These are phyloP conservation scores for Tolypocladium ophioglossoides DNA, from an alignment of 2,329 filamentous ascomycete genomes.

Conservation along the genomic window DNA sequence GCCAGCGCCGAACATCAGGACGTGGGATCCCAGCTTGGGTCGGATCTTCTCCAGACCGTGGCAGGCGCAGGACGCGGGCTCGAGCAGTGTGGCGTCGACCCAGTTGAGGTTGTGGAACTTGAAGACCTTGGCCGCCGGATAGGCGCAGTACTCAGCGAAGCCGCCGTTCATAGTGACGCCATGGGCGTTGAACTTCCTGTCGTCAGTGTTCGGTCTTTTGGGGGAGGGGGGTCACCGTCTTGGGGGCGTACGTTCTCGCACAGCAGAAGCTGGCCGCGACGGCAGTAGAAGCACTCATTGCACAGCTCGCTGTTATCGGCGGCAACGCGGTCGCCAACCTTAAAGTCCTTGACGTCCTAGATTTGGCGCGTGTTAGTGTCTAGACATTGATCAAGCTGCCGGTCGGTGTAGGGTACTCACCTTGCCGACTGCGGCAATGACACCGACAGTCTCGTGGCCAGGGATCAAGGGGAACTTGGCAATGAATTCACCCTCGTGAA, in stretches of 20 bases:
- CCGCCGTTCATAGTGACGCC: slow-evolving; percentile 60
- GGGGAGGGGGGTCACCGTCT: no score
- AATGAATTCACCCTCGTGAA: slow-evolving; percentile 59
- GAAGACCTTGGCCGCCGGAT: slow-evolving; percentile 47
- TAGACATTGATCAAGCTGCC: neutral
- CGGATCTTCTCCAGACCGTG: slow-evolving; percentile 60
- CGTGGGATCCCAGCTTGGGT: slow-evolving; percentile 52
- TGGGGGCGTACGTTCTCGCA: slow-evolving; percentile 43
- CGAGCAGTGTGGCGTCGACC: slow-evolving; percentile 59
- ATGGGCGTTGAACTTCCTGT: slow-evolving; percentile 46
- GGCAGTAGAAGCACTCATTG: slow-evolving; percentile 64
- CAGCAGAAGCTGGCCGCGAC: slow-evolving; percentile 54
- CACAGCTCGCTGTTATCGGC: slow-evolving; percentile 58
- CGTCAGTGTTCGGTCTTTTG: neutral
- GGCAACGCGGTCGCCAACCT: slow-evolving; percentile 52
- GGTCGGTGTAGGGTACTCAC: slow-evolving; percentile 4
- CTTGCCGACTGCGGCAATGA: slow-evolving; percentile 46
- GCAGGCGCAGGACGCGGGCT: slow-evolving; percentile 61
- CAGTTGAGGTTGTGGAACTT: slow-evolving; percentile 55
- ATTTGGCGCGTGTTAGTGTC: neutral
- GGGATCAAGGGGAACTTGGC: slow-evolving; percentile 55
- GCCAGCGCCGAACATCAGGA: slow-evolving; percentile 56
- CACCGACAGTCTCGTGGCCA: slow-evolving; percentile 58
- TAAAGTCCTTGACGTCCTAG: slow-evolving; percentile 46
- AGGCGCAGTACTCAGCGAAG: slow-evolving; percentile 58